Conservation (phyloP, 202 grass and related monocot genomes). For the Carex arenaria region DNA sequence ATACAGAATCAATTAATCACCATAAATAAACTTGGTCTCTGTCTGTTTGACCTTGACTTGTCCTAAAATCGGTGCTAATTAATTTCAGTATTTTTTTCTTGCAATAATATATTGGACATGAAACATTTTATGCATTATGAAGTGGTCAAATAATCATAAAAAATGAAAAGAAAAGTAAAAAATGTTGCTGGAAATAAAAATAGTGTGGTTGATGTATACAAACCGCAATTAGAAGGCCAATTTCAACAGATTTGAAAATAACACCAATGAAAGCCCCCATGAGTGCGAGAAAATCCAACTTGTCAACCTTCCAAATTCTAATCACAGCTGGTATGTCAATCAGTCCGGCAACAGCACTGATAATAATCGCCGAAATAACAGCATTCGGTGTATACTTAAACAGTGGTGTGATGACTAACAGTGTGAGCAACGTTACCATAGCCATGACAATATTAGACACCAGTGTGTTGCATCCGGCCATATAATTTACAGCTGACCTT, state of each 20-base stretch:
- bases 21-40: background rate
- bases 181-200: too few species aligned
- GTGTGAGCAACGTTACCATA: constrained; percentile 49
- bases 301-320: constrained; percentile 83
- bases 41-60: background rate
- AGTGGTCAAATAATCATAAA: too few species aligned
- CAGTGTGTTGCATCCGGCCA: constrained; percentile 64
- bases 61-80: background rate
- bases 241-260: constrained; percentile 63
- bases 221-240: constrained; percentile 66
- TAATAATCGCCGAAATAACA: constrained; percentile 70
- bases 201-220: background rate
- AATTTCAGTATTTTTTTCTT: background rate
- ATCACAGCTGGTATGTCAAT: constrained; percentile 50
- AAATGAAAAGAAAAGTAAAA: too few species aligned
- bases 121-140: too few species aligned
- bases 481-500: constrained; percentile 67
- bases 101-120: too few species aligned
- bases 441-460: constrained; percentile 76
- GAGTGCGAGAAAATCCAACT: constrained; percentile 67
- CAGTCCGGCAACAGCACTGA: constrained; percentile 49
- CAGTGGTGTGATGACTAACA: constrained; percentile 62
- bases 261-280: constrained; percentile 79
- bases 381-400: constrained; percentile 86
- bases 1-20: background rate